Evolutionary conservation across 2,329 filamentous ascomycete genomes (phyloP), one percentile per base, ranked within the genome.

Genomic region (Xylariaceae sp.): DNA sequence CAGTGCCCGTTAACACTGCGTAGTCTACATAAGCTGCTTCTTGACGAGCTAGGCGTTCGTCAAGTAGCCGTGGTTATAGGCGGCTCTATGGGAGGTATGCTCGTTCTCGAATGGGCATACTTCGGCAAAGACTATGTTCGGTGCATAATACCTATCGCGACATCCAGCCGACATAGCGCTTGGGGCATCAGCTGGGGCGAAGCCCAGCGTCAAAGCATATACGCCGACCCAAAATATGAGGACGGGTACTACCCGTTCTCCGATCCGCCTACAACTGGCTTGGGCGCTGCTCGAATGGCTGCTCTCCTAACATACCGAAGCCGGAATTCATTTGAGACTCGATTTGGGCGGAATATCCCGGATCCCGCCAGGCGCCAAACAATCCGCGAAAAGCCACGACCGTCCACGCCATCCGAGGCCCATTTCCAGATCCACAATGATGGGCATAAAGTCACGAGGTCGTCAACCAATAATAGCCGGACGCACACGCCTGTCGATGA

Each of bases 151-250:
- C 87, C 89, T 13, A 92, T 95, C 63, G 89, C 89, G 19, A 94
- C 89, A 5, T 92, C 89, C 7, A 89, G 87, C 62, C 79, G 86
- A 40, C 90, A 94, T 71, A 92, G 88, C 65, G 89, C 89, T 5
- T 95, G 89, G 89, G 87, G 89, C 21, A 95, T 94, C 65, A 92
- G 87, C 71, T 95, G 89, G 89, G 89, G 88, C 40, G 89, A 94
- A 69, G 89, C 89, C 3, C 89, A 95, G 70, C 80, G 89, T 48
- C 89, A 94, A 73, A 92, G 88, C 78, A 97, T 99, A 69, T 99
- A 97, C 73, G 92, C 90, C 37, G 94, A 99, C 69, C 94, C 94
- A 30, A 97, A 96, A 75, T 99, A 99, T 71, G 91, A 96, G 58
- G 92, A 97, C 66, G 94, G 94, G 42, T 97, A 96, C 73, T 99